phyloP scores from a whole-genome alignment of 2,329 filamentous ascomycete species.

The Trichoderma arundinaceum region DNA sequence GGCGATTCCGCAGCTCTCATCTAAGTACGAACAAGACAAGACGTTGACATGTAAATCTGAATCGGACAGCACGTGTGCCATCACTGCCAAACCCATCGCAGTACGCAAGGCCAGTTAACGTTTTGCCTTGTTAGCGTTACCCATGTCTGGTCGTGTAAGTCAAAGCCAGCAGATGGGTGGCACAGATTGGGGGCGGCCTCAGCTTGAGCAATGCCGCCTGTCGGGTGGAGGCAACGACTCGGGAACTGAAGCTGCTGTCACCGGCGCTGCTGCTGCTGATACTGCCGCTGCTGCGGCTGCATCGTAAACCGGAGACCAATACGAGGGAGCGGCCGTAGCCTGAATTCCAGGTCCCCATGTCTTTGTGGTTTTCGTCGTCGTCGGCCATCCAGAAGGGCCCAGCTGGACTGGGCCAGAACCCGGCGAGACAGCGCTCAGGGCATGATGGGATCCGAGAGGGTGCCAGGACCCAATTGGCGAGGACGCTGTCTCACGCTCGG shows the following conservation, averaged over 20 bases:
- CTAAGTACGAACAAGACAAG: constrained; percentile 2
- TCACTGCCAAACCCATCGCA: constrained; percentile 14
- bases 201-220: constrained; percentile 16
- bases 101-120: constrained; percentile 26
- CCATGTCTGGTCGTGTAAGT: constrained; percentile 20
- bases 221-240: constrained; percentile 13
- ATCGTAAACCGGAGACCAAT: constrained; percentile 1
- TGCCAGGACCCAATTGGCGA: background rate
- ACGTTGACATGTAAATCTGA: background rate
- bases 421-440: background rate
- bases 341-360: constrained; percentile 4
- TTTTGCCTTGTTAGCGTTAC: constrained; percentile 31
- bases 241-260: background rate
- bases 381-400: background rate
- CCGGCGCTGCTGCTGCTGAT: background rate
- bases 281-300: background rate
- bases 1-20: constrained; percentile 24
- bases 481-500: constrained; percentile 21
- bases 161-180: constrained; percentile 12
- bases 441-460: background rate
- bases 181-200: constrained; percentile 29
- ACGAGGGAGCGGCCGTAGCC: background rate
- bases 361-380: background rate
- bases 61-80: constrained; percentile 9
- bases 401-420: background rate